Evolutionary conservation across 208 protist genomes (phyloP).

Genomic region (Entamoeba dispar): DNA sequence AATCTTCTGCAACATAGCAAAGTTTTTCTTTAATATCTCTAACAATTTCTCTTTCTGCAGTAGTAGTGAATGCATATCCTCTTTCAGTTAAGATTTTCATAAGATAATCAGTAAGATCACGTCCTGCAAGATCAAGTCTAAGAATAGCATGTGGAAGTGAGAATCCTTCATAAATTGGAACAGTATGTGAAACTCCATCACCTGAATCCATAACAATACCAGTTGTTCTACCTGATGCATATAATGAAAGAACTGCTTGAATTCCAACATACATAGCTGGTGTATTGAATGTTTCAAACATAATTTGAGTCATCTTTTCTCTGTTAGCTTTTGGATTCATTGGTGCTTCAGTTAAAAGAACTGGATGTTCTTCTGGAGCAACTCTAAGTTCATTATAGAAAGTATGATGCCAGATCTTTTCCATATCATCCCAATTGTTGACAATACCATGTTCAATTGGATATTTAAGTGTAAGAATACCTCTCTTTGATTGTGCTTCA

Average conservation of each 20-base stretch:
- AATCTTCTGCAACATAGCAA: slow-evolving; percentile 57
- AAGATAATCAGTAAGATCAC: slow-evolving; percentile 49
- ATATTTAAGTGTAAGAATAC: slow-evolving; percentile 22
- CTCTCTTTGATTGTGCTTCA: slow-evolving; percentile 14
- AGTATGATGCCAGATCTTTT: too few relatives aligned
- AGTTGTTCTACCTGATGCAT: slow-evolving; percentile 33
- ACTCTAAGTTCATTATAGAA: too few relatives aligned
- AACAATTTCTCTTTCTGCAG: slow-evolving; percentile 49
- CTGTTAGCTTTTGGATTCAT: too few relatives aligned
- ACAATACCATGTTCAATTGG: slow-evolving; percentile 28
- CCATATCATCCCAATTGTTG: slow-evolving; percentile 21
- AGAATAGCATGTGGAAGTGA: slow-evolving; percentile 40
- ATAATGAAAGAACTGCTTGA: slow-evolving; percentile 28
- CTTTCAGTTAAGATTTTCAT: slow-evolving; percentile 39
- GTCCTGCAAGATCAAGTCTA: slow-evolving; percentile 47
- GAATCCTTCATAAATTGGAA: slow-evolving; percentile 68
- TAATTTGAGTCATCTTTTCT: too few relatives aligned
- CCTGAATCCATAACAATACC: slow-evolving; percentile 68
- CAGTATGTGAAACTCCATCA: slow-evolving; percentile 65
- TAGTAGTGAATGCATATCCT: slow-evolving; percentile 36
- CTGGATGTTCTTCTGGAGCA: too few relatives aligned
- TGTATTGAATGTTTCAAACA: too few relatives aligned
- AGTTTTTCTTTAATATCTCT: slow-evolving; percentile 55
- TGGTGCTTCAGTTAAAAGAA: too few relatives aligned
- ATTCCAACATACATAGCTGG: slow-evolving; percentile 26